Evolutionary conservation across 345 rosid genomes (phyloP).

Genomic region (Eucalyptus microcorys): DNA sequence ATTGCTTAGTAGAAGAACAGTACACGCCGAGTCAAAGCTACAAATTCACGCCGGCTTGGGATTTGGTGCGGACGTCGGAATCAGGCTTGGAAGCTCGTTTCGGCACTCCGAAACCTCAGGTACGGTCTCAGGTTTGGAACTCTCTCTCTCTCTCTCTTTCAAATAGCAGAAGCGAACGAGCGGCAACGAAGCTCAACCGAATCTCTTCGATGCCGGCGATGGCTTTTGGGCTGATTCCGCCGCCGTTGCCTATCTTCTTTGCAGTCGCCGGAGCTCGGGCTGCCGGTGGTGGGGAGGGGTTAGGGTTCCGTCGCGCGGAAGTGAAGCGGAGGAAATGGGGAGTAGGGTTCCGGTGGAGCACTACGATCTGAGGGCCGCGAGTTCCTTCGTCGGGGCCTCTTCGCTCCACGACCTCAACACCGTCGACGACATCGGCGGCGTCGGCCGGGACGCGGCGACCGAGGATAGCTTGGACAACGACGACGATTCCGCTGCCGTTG

Average conservation of each 20-base stretch:
- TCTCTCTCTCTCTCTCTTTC: background rate
- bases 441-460: slow-evolving; percentile 18
- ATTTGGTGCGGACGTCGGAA: slow-evolving; percentile 15
- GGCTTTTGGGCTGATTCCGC: background rate
- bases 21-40: background rate
- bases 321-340: slow-evolving; percentile 29
- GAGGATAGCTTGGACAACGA: slow-evolving; percentile 34
- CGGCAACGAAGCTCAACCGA: background rate
- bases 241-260: background rate
- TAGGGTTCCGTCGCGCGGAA: background rate
- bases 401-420: slow-evolving; percentile 86
- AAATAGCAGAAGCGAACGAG: background rate
- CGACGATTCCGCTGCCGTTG: slow-evolving; percentile 40
- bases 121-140: slow-evolving; percentile 42
- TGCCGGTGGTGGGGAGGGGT: background rate
- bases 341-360: slow-evolving; percentile 70
- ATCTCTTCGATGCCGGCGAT: background rate
- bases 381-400: slow-evolving; percentile 27
- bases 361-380: slow-evolving; percentile 57
- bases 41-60: slow-evolving; percentile 12
- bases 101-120: slow-evolving; percentile 17
- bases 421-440: slow-evolving; percentile 36
- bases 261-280: background rate
- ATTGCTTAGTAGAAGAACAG: background rate
- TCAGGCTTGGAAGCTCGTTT: slow-evolving; percentile 37